These are phyloP conservation scores for Plasmodium inui DNA, from an alignment of 169 alveolate species.

Conservation along the genomic window DNA sequence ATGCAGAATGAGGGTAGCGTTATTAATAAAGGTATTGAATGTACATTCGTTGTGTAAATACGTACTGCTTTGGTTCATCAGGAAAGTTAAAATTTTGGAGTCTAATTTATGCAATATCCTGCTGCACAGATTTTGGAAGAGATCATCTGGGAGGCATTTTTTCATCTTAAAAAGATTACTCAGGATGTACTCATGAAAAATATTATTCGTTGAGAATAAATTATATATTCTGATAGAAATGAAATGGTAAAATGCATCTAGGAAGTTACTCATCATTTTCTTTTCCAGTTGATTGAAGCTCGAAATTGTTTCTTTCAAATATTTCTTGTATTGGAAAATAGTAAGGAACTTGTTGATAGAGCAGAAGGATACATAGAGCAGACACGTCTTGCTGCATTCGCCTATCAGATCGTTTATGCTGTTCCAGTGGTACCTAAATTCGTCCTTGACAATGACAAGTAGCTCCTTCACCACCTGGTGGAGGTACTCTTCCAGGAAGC, in stretches of 20 bases:
- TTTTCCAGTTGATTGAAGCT: constrained; percentile 51
- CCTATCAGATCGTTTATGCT: constrained; percentile 60
- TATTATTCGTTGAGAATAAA: constrained; percentile 31
- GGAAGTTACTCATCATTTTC: constrained; percentile 54
- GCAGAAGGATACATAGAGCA: constrained; percentile 42
- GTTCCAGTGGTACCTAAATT: constrained; percentile 68
- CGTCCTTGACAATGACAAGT: constrained; percentile 59
- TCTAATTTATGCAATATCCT: constrained; percentile 50
- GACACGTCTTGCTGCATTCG: constrained; percentile 41
- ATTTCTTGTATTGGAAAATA: constrained; percentile 12
- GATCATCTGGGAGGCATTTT: constrained; percentile 16
- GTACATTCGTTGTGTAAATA: constrained; percentile 49
- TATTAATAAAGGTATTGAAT: constrained; percentile 28
- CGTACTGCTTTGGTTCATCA: constrained; percentile 28
- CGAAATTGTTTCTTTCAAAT: constrained; percentile 42
- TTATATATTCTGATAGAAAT: constrained; percentile 62
- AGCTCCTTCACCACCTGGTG: constrained; percentile 48
- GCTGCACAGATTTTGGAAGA: constrained; percentile 12
- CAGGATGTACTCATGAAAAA: constrained; percentile 58
- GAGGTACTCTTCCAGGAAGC: constrained; percentile 34
- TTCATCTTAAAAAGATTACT: constrained; percentile 53
- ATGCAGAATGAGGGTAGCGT: constrained; percentile 15
- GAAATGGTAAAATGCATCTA: constrained; percentile 73
- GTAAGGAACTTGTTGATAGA: constrained; percentile 20
- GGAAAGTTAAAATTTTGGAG: constrained; percentile 19